These are phyloP conservation scores for Chlorophyllum brunneum DNA, from an alignment of 768 basidiomycete genomes.

Conservation along the genomic window DNA sequence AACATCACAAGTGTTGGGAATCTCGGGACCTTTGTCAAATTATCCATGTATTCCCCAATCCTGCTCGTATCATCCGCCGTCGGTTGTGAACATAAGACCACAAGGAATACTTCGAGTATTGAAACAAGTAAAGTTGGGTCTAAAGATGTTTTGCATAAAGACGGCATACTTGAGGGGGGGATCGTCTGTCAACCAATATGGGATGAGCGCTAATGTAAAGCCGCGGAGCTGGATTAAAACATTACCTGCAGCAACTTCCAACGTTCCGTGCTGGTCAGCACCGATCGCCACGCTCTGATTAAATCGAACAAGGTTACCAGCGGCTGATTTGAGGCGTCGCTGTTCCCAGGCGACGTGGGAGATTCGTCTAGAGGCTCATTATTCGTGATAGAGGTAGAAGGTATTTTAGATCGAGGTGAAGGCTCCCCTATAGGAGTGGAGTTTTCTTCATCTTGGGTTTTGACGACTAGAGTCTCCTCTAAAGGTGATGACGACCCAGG, in stretches of 20 bases:
- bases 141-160: slow-evolving; percentile 65
- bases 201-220: background rate
- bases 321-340: slow-evolving; percentile 20
- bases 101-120: slow-evolving; percentile 49
- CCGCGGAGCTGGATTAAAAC: background rate
- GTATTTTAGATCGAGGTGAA: background rate
- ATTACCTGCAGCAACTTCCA: slow-evolving; percentile 59
- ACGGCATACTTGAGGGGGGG: slow-evolving; percentile 49
- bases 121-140: slow-evolving; percentile 61
- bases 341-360: background rate
- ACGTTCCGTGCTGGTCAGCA: slow-evolving; percentile 35
- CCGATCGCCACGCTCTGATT: slow-evolving; percentile 50
- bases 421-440: background rate
- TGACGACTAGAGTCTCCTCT: background rate
- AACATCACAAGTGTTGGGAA: slow-evolving; percentile 64
- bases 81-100: slow-evolving; percentile 19
- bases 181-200: slow-evolving; percentile 39
- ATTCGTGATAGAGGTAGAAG: too few relatives aligned
- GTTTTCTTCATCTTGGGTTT: background rate
- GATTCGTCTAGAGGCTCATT: background rate
- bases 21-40: slow-evolving; percentile 52
- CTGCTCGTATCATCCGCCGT: slow-evolving; percentile 16
- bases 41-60: slow-evolving; percentile 46
- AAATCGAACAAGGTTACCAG: slow-evolving; percentile 60
- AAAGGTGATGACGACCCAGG: background rate